Conservation (phyloP, 371 early-diverging fungal genomes). For the Umbelopsis sp. region DNA sequence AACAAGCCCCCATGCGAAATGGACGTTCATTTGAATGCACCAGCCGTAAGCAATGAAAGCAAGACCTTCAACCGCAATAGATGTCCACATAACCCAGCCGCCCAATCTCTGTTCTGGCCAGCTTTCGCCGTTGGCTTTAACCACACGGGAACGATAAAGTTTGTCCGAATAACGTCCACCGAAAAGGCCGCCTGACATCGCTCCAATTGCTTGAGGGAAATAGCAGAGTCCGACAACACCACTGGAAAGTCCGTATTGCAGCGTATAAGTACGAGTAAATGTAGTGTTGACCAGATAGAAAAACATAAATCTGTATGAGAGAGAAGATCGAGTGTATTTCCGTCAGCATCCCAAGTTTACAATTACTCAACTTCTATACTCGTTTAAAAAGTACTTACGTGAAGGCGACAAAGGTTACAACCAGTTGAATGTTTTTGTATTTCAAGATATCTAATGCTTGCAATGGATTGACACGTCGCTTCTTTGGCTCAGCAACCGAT, state of each 20-base stretch:
- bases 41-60: conserved; percentile 45
- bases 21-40: conserved; percentile 43
- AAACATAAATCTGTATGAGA: conserved; percentile 25
- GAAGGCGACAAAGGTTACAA: conserved; percentile 35
- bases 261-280: conserved; percentile 29
- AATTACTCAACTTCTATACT: not conserved
- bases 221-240: conserved; percentile 36
- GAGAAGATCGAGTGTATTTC: not conserved
- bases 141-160: conserved; percentile 28
- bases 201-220: conserved; percentile 26
- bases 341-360: too few species aligned
- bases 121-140: conserved; percentile 25
- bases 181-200: conserved; percentile 5
- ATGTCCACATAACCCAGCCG: conserved; percentile 27
- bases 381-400: conserved; percentile 30
- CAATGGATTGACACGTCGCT: conserved; percentile 37
- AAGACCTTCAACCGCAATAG: conserved; percentile 26
- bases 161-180: conserved; percentile 33
- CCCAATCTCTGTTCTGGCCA: conserved; percentile 47
- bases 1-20: conserved; percentile 42
- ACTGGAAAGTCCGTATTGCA: conserved; percentile 32
- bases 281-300: conserved; percentile 31
- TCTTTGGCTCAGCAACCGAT: not conserved
- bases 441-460: conserved; percentile 32
- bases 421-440: conserved; percentile 35